Base-by-base conservation (phyloP, 768 basidiomycete species). In the Boletus reticulatus region DNA sequence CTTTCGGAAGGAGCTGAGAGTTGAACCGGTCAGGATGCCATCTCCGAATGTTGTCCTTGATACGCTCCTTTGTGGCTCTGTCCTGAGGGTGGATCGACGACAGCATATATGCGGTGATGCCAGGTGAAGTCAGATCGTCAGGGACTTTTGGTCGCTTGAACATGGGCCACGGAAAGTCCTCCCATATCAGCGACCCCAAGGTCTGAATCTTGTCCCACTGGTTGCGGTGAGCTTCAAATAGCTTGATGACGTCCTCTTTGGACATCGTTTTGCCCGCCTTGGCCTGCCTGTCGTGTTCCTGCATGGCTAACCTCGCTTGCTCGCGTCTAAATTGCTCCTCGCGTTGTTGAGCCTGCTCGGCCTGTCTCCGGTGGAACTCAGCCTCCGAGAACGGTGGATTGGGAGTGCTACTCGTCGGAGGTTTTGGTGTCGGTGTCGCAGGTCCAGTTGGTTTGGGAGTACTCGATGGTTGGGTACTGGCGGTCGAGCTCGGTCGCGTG, bases 1-100 rank as follows among this genome's bases (percentile, higher is more conserved):
- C 87, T 70, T 84, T 84, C 12, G 78, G 73, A 65, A 92, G 67
- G 50, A 82, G 72, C 67, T 86, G 84, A 36, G 83, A 83, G 60
- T 91, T 86, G 64, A 92, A 92, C 34, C 87, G 83, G 71, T 92
- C 90, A 5, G 90, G 89, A 70, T 92, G 89, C 89, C 89, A 92
- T 59, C 79, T 74, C 69, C 81, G 80, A 62, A 92, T 78, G 51
- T 84, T 82, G 57, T 91, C 89, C 74, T 84, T 88, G 59, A 90
- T 77, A 14, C 88, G 83, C 62, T 91, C 89, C 72, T 87, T 88
- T 48, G 76, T 62, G 45, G 74, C 73, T 69, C 79, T 82, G 48
- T 76, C 60, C 63, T 77, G 80, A 1, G 84, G 81, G 58, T 82
- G 79, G 54, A 80, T 68, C 12, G 80, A 74, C 16, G 84, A 84